These are phyloP conservation scores for Rostrohypoxylon terebratum DNA, from an alignment of 495 filamentous ascomycete genomes.

Conservation along the genomic window DNA sequence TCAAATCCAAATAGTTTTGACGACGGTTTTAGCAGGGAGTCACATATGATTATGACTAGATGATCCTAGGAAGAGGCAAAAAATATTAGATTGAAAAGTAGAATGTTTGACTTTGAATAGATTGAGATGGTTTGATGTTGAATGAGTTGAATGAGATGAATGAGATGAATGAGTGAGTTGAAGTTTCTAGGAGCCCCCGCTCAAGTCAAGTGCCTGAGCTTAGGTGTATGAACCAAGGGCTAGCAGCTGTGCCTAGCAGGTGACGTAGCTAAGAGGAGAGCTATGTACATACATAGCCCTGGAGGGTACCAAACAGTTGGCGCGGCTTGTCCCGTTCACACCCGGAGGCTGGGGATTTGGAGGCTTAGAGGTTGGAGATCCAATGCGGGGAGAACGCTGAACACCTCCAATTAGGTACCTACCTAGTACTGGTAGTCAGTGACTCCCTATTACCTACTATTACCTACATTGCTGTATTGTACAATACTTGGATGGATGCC, in stretches of 20 bases:
- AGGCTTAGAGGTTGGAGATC: conserved; percentile 12
- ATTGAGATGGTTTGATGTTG: neutral
- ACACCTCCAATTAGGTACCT: neutral
- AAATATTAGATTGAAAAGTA: neutral
- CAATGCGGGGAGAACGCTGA: neutral
- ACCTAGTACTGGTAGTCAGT: neutral
- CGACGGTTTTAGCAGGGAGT: neutral
- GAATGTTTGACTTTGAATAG: neutral
- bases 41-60: neutral
- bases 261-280: conserved; percentile 27
- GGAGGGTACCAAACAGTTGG: conserved; percentile 14
- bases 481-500: too few relatives aligned
- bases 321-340: conserved; percentile 25
- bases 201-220: neutral
- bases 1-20: neutral
- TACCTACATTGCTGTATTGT: too few relatives aligned
- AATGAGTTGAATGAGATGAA: neutral
- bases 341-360: conserved; percentile 12
- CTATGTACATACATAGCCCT: too few relatives aligned
- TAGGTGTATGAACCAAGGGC: too few relatives aligned
- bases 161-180: too few relatives aligned
- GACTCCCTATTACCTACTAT: neutral
- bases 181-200: neutral
- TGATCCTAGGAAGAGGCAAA: neutral
- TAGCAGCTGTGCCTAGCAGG: conserved; percentile 1